Conservation (phyloP, 2,329 filamentous ascomycete genomes). For the Didymosphaeria variabile region DNA sequence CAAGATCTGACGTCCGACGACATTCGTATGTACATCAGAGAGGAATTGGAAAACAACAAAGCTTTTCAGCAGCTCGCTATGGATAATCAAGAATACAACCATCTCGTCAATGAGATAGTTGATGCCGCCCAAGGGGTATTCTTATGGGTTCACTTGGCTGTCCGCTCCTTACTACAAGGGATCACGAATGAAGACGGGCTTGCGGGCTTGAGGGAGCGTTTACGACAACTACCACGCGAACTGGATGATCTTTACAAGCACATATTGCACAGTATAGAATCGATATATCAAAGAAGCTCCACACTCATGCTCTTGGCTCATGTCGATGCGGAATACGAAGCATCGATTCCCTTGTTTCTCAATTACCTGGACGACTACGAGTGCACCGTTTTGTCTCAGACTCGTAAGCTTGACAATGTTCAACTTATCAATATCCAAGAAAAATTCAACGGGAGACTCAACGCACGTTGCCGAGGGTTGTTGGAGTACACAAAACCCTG, state of each 20-base stretch:
- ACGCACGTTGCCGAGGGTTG: too few species aligned
- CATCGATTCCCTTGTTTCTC: too few species aligned
- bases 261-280: neutral
- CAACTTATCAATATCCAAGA: too few species aligned
- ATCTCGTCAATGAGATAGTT: neutral
- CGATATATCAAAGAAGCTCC: neutral
- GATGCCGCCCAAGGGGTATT: conserved; percentile 15
- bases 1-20: neutral
- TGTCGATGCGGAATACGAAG: too few species aligned
- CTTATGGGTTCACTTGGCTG: conserved; percentile 15
- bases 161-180: conserved; percentile 6
- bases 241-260: conserved; percentile 7
- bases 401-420: too few species aligned
- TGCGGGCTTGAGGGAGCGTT: conserved; percentile 1
- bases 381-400: too few species aligned
- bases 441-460: too few species aligned
- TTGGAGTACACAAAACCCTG: too few species aligned
- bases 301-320: neutral
- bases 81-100: neutral
- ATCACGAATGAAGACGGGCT: conserved; percentile 1
- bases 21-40: neutral
- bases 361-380: too few species aligned
- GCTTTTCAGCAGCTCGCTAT: neutral
- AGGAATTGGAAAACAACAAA: neutral
- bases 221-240: conserved; percentile 9